phyloP scores from a whole-genome alignment of 2,329 filamentous ascomycete species.

The Phialophora tarda region DNA sequence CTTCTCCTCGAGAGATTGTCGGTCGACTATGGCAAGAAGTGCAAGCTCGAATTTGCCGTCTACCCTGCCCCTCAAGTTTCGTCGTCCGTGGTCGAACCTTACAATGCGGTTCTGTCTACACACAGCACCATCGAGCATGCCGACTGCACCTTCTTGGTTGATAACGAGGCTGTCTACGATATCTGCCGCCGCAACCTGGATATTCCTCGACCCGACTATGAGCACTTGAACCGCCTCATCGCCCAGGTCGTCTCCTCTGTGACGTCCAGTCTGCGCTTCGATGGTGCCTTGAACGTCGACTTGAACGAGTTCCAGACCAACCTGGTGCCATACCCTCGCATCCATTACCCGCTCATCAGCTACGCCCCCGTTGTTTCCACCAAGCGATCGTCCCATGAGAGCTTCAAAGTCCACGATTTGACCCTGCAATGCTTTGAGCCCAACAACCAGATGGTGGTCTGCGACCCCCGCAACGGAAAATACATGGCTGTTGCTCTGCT shows the following conservation, averaged over 20 bases:
- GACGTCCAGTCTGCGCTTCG: slow-evolving; percentile 68
- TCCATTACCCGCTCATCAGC: slow-evolving; percentile 70
- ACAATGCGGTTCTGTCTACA: slow-evolving; percentile 63
- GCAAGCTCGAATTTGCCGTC: slow-evolving; percentile 69
- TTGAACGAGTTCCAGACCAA: slow-evolving; percentile 74
- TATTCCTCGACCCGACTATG: slow-evolving; percentile 67
- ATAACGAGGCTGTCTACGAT: slow-evolving; percentile 72
- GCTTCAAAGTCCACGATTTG: slow-evolving; percentile 81
- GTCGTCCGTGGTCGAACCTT: slow-evolving; percentile 71
- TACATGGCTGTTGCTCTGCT: slow-evolving; percentile 72
- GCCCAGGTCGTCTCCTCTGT: slow-evolving; percentile 72
- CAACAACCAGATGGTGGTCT: slow-evolving; percentile 73
- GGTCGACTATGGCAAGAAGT: slow-evolving; percentile 71
- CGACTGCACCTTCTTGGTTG: slow-evolving; percentile 71
- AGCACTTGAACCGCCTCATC: slow-evolving; percentile 70
- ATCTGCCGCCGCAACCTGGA: slow-evolving; percentile 70
- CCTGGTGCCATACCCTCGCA: slow-evolving; percentile 69
- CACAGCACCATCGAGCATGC: slow-evolving; percentile 71
- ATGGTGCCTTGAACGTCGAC: slow-evolving; percentile 71
- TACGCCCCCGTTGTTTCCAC: slow-evolving; percentile 69
- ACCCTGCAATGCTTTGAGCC: slow-evolving; percentile 71
- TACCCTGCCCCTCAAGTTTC: slow-evolving; percentile 69
- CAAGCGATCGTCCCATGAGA: slow-evolving; percentile 80
- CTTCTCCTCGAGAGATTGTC: slow-evolving; percentile 68
- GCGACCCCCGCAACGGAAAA: slow-evolving; percentile 69